Conservation (phyloP, 2,329 filamentous ascomycete genomes). For the Fusarium sp. region DNA sequence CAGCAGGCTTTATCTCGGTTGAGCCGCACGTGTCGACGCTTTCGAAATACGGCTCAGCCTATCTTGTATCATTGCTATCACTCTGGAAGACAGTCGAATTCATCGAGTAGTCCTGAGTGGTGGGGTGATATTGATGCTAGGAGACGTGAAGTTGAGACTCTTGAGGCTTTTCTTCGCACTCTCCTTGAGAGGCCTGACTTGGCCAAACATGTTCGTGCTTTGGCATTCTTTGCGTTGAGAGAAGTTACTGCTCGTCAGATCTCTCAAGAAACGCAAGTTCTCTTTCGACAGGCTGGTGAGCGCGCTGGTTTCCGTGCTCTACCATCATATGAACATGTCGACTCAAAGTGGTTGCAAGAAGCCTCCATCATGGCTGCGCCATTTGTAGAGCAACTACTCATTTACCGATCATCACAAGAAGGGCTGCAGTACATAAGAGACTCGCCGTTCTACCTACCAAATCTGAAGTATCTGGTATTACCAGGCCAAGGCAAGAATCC, state of each 20-base stretch:
- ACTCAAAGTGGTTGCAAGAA: constrained; percentile 47
- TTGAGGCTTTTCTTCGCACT: constrained; percentile 43
- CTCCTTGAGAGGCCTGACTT: constrained; percentile 43
- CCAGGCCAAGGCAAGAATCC: constrained; percentile 42
- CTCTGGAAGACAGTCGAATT: constrained; percentile 37
- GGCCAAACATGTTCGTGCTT: constrained; percentile 42
- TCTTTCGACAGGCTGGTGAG: constrained; percentile 46
- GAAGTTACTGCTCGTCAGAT: constrained; percentile 26
- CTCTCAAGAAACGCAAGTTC: constrained; percentile 35
- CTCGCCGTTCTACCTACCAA: constrained; percentile 45
- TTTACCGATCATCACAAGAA: constrained; percentile 46
- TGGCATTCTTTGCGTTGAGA: constrained; percentile 43
- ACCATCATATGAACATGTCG: constrained; percentile 41
- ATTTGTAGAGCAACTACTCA: constrained; percentile 45
- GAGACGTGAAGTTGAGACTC: constrained; percentile 33
- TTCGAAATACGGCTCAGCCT: constrained; percentile 40
- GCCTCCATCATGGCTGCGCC: constrained; percentile 47
- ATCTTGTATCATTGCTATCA: constrained; percentile 46
- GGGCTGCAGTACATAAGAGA: constrained; percentile 45
- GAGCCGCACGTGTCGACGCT: constrained; percentile 44
- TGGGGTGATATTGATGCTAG: constrained; percentile 22
- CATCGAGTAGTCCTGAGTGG: constrained; percentile 23
- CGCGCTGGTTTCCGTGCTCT: constrained; percentile 45
- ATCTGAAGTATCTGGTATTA: constrained; percentile 46
- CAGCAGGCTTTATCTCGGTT: constrained; percentile 46